These are phyloP conservation scores for Avena eriantha DNA, from an alignment of 176 grass and related monocot genomes.

Conservation along the genomic window DNA sequence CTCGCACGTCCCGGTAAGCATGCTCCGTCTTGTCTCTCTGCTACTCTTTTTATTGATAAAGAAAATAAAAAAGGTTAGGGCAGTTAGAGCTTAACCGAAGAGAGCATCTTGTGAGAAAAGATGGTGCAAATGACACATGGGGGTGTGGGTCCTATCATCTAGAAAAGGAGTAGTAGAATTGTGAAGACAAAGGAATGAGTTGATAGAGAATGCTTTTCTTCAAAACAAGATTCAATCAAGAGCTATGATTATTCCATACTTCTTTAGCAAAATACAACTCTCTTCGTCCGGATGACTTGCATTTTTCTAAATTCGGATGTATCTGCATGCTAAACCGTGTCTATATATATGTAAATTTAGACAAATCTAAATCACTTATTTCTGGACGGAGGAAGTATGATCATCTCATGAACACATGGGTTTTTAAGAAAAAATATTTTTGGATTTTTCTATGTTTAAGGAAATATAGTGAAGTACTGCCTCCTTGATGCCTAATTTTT, in stretches of 20 bases:
- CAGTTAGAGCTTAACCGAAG: slow-evolving; percentile 34
- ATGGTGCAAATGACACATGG: slow-evolving; percentile 7
- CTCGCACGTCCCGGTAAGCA: slow-evolving; percentile 91
- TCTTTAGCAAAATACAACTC: background rate
- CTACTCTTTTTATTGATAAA: background rate
- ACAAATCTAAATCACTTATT: too few species aligned
- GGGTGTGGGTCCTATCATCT: slow-evolving; percentile 24
- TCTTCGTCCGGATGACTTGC: too few species aligned
- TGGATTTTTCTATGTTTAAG: background rate
- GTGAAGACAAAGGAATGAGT: background rate
- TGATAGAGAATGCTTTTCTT: background rate
- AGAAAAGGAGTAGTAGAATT: background rate
- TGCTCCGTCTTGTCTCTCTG: too few species aligned
- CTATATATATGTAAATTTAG: too few species aligned
- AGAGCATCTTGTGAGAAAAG: background rate
- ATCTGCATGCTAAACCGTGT: too few species aligned
- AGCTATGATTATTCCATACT: background rate
- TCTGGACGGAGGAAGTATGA: too few species aligned
- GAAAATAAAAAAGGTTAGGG: background rate
- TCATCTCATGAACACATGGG: too few species aligned
- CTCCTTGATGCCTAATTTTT: too few species aligned
- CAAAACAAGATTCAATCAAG: background rate
- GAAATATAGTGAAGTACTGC: background rate
- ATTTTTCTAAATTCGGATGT: too few species aligned
- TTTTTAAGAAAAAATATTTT: too few species aligned